Evolutionary conservation across 306 rosid genomes (phyloP).

Genomic region (Glycyrrhiza uralensis): DNA sequence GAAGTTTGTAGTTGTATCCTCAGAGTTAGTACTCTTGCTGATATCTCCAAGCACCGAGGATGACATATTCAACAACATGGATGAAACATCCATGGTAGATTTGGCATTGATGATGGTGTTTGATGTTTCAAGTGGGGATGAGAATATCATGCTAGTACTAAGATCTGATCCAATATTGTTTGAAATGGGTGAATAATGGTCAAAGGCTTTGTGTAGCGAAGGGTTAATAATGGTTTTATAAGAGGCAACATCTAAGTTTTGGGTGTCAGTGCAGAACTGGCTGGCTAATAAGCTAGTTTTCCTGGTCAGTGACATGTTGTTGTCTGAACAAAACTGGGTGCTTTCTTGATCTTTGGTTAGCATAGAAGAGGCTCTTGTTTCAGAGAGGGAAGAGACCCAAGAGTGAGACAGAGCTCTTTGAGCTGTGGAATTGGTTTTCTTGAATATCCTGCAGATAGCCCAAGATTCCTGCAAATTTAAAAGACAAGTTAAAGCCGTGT

Average conservation of each 20-base stretch:
- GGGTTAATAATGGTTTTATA: conserved; percentile 47
- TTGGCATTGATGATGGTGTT: neutral
- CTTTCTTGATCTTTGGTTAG: conserved; percentile 29
- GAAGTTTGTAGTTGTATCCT: conserved; percentile 29
- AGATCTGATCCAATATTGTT: conserved; percentile 47
- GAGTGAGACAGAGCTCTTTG: conserved; percentile 79
- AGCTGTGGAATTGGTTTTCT: conserved; percentile 72
- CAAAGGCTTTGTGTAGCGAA: conserved; percentile 37
- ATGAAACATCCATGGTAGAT: conserved; percentile 49
- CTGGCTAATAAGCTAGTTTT: conserved; percentile 37
- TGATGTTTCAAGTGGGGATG: conserved; percentile 41
- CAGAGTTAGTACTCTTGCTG: conserved; percentile 8
- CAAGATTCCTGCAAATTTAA: conserved; percentile 70
- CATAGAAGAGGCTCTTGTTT: conserved; percentile 40
- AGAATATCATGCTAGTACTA: conserved; percentile 32
- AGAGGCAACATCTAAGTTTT: conserved; percentile 38
- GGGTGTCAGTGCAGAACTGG: conserved; percentile 38
- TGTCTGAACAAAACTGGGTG: conserved; percentile 42
- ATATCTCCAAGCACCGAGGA: conserved; percentile 63
- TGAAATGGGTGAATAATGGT: conserved; percentile 35
- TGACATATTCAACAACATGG: conserved; percentile 71
- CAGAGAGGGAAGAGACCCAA: conserved; percentile 60
- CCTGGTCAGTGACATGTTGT: conserved; percentile 35
- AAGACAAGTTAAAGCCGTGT: neutral
- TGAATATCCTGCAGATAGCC: conserved; percentile 98